phyloP scores from a whole-genome alignment of 2,329 filamentous ascomycete genomes.

The Penicillium sp. region DNA sequence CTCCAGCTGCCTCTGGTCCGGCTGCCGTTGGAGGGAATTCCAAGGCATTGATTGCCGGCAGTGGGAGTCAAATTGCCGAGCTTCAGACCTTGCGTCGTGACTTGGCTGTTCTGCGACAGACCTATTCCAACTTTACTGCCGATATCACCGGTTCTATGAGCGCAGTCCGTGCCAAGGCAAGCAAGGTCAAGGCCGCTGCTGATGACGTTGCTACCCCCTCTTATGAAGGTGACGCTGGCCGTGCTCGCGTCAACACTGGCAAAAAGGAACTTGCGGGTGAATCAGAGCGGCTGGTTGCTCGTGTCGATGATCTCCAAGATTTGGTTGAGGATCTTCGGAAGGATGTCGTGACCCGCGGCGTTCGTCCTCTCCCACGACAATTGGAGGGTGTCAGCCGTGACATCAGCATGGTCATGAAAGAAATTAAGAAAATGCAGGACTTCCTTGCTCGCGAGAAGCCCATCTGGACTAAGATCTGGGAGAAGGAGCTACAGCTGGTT shows the following conservation, averaged over 20 bases:
- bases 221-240: slow-evolving; percentile 74
- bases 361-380: slow-evolving; percentile 84
- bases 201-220: slow-evolving; percentile 68
- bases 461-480: slow-evolving; percentile 98
- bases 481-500: slow-evolving; percentile 92
- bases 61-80: slow-evolving; percentile 67
- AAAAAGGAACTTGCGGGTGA: slow-evolving; percentile 85
- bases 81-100: slow-evolving; percentile 81
- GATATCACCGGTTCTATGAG: slow-evolving; percentile 88
- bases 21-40: slow-evolving; percentile 25
- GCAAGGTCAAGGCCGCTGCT: slow-evolving; percentile 72
- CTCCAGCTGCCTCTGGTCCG: slow-evolving; percentile 28
- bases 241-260: slow-evolving; percentile 77
- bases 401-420: slow-evolving; percentile 73
- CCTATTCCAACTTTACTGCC: slow-evolving; percentile 84
- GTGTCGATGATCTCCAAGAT: slow-evolving; percentile 97
- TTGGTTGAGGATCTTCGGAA: slow-evolving; percentile 94
- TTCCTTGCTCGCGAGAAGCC: slow-evolving; percentile 90
- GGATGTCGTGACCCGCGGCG: slow-evolving; percentile 89
- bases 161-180: slow-evolving; percentile 75
- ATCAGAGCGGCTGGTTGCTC: slow-evolving; percentile 83
- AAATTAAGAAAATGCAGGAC: slow-evolving; percentile 91
- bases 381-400: slow-evolving; percentile 88
- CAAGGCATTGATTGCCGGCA: slow-evolving; percentile 36
- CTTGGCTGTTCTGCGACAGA: slow-evolving; percentile 86